phyloP scores from a whole-genome alignment of 768 basidiomycete genomes.

The Leccinum subtestaceum region DNA sequence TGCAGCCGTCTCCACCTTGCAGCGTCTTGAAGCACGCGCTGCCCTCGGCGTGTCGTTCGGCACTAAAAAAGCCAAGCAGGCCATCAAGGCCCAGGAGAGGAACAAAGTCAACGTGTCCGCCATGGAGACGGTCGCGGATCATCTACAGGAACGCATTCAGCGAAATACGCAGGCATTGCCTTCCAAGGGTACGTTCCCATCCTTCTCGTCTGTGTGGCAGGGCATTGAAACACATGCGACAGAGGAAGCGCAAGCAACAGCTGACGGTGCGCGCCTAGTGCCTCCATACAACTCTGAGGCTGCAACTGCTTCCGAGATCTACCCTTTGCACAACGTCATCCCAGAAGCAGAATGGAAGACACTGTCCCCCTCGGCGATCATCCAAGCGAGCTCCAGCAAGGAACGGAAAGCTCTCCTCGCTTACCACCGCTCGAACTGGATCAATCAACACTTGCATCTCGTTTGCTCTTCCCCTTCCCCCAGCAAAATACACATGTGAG shows the following conservation, averaged over 20 bases:
- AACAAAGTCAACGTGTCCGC: constrained; percentile 87
- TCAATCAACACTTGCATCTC: constrained; percentile 60
- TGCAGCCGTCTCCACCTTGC: constrained; percentile 45
- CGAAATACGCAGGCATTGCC: constrained; percentile 67
- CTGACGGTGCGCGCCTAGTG: constrained; percentile 67
- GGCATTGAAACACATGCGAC: constrained; percentile 6
- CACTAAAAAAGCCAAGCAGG: constrained; percentile 88
- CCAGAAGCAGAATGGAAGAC: constrained; percentile 79
- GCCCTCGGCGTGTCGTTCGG: constrained; percentile 92
- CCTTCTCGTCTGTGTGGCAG: background rate
- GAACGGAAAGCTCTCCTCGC: constrained; percentile 60
- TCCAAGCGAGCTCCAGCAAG: constrained; percentile 44
- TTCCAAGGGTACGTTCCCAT: constrained; percentile 54
- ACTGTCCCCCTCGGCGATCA: constrained; percentile 54
- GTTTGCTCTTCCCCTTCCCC: constrained; percentile 41
- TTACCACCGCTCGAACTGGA: constrained; percentile 62
- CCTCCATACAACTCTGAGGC: constrained; percentile 73
- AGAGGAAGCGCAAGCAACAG: constrained; percentile 64
- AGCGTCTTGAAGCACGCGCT: constrained; percentile 61
- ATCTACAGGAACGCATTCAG: constrained; percentile 82
- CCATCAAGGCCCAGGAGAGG: constrained; percentile 80
- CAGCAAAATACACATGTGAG: constrained; percentile 64
- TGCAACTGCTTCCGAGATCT: constrained; percentile 66
- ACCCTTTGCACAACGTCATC: constrained; percentile 72
- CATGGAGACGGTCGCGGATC: constrained; percentile 79